Conservation (phyloP, 2,329 filamentous ascomycete genomes). For the Sporothrix brasiliensis region DNA sequence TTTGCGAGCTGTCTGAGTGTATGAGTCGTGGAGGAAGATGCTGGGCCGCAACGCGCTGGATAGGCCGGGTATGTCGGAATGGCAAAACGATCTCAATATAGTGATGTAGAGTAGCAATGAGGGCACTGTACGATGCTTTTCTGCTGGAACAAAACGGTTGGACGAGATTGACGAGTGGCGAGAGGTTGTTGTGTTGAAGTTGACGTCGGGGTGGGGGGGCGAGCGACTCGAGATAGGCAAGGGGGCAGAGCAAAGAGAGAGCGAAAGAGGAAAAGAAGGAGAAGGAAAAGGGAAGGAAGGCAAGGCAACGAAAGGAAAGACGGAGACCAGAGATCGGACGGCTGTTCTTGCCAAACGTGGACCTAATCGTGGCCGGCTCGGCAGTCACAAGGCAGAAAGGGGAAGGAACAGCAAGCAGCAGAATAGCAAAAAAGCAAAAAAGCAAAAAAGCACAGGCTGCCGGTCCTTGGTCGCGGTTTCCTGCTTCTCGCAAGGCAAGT, state of each 20-base stretch:
- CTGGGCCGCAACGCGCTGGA: background rate
- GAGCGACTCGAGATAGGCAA: background rate
- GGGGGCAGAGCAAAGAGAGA: background rate
- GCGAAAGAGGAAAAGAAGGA: constrained; percentile 16
- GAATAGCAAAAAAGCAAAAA: background rate
- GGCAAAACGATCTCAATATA: background rate
- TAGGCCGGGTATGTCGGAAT: constrained; percentile 17
- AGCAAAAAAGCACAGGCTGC: constrained; percentile 12
- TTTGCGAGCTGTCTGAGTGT: background rate
- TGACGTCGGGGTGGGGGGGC: background rate
- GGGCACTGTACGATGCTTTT: background rate
- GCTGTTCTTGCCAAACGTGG: constrained; percentile 22
- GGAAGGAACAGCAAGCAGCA: background rate
- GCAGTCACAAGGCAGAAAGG: constrained; percentile 29
- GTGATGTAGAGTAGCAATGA: background rate
- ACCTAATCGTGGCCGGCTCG: constrained; percentile 30
- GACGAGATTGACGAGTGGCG: background rate
- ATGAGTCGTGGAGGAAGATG: constrained; percentile 1
- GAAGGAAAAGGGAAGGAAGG: constrained; percentile 1
- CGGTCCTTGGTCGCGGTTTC: background rate
- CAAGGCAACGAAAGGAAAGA: background rate
- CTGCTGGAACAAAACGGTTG: background rate
- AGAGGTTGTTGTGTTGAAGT: constrained; percentile 3
- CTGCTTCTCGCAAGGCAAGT: constrained; percentile 20
- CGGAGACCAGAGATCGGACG: constrained; percentile 16